A percentile compares a stretch with the other conserved stretches of the same genome.
These are phyloP conservation scores for Eucalyptus cloeziana DNA, from an alignment of 345 rosid genomes.

Conservation along the genomic window DNA sequence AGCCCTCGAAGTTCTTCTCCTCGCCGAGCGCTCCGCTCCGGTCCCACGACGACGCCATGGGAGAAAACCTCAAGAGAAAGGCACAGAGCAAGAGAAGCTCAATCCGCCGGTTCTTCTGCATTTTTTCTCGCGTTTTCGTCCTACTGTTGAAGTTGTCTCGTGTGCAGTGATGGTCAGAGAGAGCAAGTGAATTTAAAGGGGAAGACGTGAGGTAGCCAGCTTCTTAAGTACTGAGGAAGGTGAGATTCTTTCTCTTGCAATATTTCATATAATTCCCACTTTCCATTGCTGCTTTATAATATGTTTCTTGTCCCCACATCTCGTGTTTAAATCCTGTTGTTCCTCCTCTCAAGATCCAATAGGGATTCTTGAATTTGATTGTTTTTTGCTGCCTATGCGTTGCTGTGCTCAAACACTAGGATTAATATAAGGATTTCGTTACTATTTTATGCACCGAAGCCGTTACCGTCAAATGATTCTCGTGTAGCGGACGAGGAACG, in stretches of 20 bases:
- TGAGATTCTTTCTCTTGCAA: neutral
- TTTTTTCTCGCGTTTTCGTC: neutral
- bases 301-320: neutral
- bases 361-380: neutral
- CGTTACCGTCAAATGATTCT: neutral
- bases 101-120: neutral
- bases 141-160: neutral
- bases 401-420: neutral
- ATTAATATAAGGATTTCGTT: neutral
- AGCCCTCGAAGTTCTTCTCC: slow-evolving; percentile 26
- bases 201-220: neutral
- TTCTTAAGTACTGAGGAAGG: neutral
- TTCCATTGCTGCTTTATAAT: neutral
- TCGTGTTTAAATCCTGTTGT: neutral
- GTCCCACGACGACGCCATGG: neutral
- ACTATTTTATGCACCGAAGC: neutral
- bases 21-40: neutral
- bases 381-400: neutral
- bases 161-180: neutral
- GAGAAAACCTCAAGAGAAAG: neutral
- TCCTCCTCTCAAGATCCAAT: neutral
- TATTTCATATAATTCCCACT: neutral
- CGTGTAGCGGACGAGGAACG: neutral
- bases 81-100: neutral
- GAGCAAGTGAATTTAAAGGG: neutral